These are phyloP conservation scores for Sugiyamaella grinbergsii DNA, from an alignment of 1,139 yeast genomes.

Conservation along the genomic window DNA sequence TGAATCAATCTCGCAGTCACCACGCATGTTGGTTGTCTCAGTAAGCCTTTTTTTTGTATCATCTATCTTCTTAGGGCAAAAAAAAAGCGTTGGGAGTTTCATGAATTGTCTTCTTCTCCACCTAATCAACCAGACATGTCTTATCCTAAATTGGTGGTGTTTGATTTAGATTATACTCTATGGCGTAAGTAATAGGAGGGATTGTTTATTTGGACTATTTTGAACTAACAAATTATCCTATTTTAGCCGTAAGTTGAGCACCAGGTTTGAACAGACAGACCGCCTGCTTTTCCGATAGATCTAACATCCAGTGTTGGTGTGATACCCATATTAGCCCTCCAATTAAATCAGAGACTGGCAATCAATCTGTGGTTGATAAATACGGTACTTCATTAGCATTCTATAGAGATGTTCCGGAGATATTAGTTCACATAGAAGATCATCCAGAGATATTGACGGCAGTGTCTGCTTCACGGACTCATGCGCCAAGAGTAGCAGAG, in stretches of 20 bases:
- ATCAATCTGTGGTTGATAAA: conserved; percentile 47
- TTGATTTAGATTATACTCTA: conserved; percentile 74
- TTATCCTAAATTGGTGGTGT: conserved; percentile 63
- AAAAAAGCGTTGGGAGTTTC: neutral
- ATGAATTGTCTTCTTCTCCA: neutral
- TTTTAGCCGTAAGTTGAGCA: conserved; percentile 26
- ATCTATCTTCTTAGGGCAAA: neutral
- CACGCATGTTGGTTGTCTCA: too few relatives aligned
- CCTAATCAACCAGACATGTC: neutral
- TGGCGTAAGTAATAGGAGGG: conserved; percentile 62
- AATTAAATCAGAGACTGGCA: conserved; percentile 38
- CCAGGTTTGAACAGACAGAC: too few relatives aligned
- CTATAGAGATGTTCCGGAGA: conserved; percentile 62
- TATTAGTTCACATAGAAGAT: conserved; percentile 42
- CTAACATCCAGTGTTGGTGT: conserved; percentile 50
- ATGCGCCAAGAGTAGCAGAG: conserved; percentile 62
- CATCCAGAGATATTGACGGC: conserved; percentile 48
- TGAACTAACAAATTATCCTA: conserved; percentile 21
- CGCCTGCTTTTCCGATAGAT: neutral
- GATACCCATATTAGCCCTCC: conserved; percentile 72
- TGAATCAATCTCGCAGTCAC: too few relatives aligned
- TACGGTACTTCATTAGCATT: conserved; percentile 54
- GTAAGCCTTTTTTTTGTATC: too few relatives aligned
- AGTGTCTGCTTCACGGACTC: conserved; percentile 69
- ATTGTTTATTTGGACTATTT: neutral